Base-by-base conservation (phyloP, 2,329 filamentous ascomycete genomes). In the Curvularia lunata region DNA sequence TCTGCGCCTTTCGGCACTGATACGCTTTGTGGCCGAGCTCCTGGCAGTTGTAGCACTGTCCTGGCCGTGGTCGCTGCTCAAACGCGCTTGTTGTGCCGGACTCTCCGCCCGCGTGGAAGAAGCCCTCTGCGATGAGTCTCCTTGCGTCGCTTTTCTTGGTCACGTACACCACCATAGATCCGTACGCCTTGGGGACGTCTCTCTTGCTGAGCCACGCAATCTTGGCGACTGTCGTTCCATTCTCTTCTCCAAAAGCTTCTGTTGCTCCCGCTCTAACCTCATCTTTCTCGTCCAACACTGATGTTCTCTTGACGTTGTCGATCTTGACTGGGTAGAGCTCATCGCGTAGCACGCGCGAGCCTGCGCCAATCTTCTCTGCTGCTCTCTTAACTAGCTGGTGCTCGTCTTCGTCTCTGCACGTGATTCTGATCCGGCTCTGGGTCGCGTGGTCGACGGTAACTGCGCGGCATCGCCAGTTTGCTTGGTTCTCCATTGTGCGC, bases 11-110 rank as follows among this genome's bases (percentile, higher is more conserved):
- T 48, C 49, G 49, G 48, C 54, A 56, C 40, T 56, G 40, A 30
- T 46, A 56, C 25, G 48, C 48, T 43, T 56, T 56, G 48, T 56
- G 54, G 48, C 40, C 54, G 18, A 56, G 34, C 54, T 48, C 54
- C 25, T 57, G 48, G 54, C 54, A 57, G 54, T 57, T 57, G 48
- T 57, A 57, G 37, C 54, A 57, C 32, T 57, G 43, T 19, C 19
- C 54, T 3, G 43, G 54, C 42, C 54, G 49, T 52, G 49, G 54
- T 28, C 45, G 42, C 25, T 43, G 37, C 37, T 57, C 42, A 38
- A 57, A 57, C 16, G 48, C 27, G 48, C 54, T 52, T 21, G 48
- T 52, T 34, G 54, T 57, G 48, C 48, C 48, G 28, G 48, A 57
- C 37, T 57, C 54, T 57, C 49, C 54, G 5, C 54, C 42, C 21